Percentiles rank a stretch among this genome's conserved stretches.
These are phyloP conservation scores for Tricholoma hemisulphureum DNA, from an alignment of 768 basidiomycete species.

Conservation along the genomic window DNA sequence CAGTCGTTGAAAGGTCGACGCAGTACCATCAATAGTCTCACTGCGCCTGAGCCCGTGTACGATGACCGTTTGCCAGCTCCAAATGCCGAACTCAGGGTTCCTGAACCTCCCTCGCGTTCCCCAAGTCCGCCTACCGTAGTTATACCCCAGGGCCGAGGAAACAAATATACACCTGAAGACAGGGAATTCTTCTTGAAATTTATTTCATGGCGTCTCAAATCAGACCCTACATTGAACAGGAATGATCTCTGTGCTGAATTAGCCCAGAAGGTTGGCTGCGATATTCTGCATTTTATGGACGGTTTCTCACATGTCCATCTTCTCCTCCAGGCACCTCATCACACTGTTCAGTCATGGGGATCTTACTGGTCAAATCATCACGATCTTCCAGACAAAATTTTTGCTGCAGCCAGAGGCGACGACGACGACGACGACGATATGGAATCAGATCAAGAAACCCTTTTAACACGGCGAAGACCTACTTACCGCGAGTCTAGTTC, in stretches of 20 bases:
- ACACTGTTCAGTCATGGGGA: constrained; percentile 59
- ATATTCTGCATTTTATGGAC: background rate
- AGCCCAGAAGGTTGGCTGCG: constrained; percentile 49
- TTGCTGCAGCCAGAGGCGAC: constrained; percentile 44
- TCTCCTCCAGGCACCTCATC: constrained; percentile 60
- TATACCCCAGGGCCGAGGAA: constrained; percentile 48
- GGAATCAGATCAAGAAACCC: constrained; percentile 22
- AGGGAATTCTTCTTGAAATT: constrained; percentile 66
- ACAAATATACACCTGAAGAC: constrained; percentile 67
- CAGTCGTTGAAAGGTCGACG: constrained; percentile 33
- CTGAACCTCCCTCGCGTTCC: constrained; percentile 64
- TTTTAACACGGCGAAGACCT: constrained; percentile 21
- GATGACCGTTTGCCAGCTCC: constrained; percentile 54
- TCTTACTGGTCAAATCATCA: constrained; percentile 68
- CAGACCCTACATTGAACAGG: constrained; percentile 52
- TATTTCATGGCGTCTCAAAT: constrained; percentile 57
- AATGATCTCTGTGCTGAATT: constrained; percentile 53
- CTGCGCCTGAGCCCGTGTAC: constrained; percentile 49
- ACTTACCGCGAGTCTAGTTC: constrained; percentile 36
- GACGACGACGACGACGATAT: constrained; percentile 25
- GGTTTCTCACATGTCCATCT: constrained; percentile 7
- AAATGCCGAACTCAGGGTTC: constrained; percentile 58
- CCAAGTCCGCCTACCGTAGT: constrained; percentile 62
- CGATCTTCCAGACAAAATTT: constrained; percentile 64
- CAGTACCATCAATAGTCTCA: constrained; percentile 61